phyloP scores from a whole-genome alignment of 306 rosid genomes.

The Oxytropis ochrocephala region DNA sequence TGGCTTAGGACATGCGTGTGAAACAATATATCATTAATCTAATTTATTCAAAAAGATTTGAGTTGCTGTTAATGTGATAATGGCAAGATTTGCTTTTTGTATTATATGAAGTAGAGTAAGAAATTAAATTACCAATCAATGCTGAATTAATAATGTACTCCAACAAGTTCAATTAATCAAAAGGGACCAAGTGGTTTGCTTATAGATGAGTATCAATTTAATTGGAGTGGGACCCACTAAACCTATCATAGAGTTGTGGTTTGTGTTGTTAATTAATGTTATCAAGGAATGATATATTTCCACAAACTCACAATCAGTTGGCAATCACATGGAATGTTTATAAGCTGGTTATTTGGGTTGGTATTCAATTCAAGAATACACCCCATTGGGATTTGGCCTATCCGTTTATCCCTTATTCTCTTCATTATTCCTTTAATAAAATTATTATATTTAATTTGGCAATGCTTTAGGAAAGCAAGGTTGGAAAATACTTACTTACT shows the following conservation, averaged over 20 bases:
- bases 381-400: conserved; percentile 23
- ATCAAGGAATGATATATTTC: neutral
- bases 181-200: conserved; percentile 29
- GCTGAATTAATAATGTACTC: neutral
- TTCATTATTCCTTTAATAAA: neutral
- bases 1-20: neutral
- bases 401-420: conserved; percentile 15
- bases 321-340: conserved; percentile 74
- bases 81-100: neutral
- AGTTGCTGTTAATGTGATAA: neutral
- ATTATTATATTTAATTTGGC: no score
- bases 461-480: no score
- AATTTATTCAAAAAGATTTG: neutral
- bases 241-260: conserved; percentile 19
- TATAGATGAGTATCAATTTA: conserved; percentile 10
- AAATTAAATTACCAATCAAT: neutral
- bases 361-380: conserved; percentile 42
- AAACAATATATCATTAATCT: neutral
- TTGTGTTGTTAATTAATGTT: conserved; percentile 17
- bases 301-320: conserved; percentile 31
- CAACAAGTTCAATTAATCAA: neutral
- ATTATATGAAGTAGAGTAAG: neutral
- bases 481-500: no score
- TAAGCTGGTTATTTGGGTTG: conserved; percentile 24
- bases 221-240: conserved; percentile 23